phyloP scores from a whole-genome alignment of 495 filamentous ascomycete species.

The Hyaloscypha hepaticicola region DNA sequence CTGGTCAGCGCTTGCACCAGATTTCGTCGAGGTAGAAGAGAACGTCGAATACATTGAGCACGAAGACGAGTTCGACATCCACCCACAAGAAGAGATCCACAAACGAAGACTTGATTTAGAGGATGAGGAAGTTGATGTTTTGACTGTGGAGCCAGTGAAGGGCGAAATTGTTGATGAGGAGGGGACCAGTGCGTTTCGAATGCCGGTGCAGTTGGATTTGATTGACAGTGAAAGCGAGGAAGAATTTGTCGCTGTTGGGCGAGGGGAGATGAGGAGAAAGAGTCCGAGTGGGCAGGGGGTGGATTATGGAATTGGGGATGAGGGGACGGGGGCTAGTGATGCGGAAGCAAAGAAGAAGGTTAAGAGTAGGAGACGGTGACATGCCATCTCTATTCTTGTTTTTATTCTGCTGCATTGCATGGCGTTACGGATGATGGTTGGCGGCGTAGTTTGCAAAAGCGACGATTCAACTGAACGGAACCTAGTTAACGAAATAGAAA shows the following conservation, averaged over 20 bases:
- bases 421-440: background rate
- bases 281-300: slow-evolving; percentile 45
- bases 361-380: slow-evolving; percentile 21
- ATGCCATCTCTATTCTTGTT: background rate
- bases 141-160: slow-evolving; percentile 69
- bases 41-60: slow-evolving; percentile 94
- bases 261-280: slow-evolving; percentile 79
- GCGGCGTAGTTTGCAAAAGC: too few relatives aligned
- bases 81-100: slow-evolving; percentile 91
- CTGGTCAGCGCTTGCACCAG: slow-evolving; percentile 94
- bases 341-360: slow-evolving; percentile 22
- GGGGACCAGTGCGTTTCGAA: slow-evolving; percentile 63
- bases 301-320: slow-evolving; percentile 15
- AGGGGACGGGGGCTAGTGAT: slow-evolving; percentile 16
- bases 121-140: slow-evolving; percentile 84
- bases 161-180: slow-evolving; percentile 55
- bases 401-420: background rate
- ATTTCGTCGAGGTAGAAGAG: slow-evolving; percentile 97
- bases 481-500: too few relatives aligned
- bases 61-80: slow-evolving; percentile 98
- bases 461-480: too few relatives aligned
- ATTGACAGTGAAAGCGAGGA: slow-evolving; percentile 76
- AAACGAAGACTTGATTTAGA: slow-evolving; percentile 86
- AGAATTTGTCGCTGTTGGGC: slow-evolving; percentile 80
- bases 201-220: slow-evolving; percentile 86